Base-by-base conservation (phyloP, 495 filamentous ascomycete genomes). In the Chlorociboria aeruginascens region DNA sequence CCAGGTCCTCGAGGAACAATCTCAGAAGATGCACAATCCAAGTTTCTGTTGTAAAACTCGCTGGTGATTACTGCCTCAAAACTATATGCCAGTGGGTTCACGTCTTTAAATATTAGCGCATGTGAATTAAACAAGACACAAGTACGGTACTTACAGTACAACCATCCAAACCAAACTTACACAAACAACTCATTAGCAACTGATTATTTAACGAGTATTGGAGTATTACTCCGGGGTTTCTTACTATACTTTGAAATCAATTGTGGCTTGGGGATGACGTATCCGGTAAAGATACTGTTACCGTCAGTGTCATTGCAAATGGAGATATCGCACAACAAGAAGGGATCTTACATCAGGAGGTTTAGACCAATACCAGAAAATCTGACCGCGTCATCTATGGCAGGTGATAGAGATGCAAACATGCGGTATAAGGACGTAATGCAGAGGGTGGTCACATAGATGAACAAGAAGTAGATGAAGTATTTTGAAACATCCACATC, bases 401-500 rank as follows among this genome's bases (percentile, higher is more conserved):
- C 75, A 0, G 81, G 81, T 2, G 79, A 85, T 6, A 87, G 61
- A 7, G 80, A 73, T 1, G 81, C 84, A 54, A 88, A 85, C 81
- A 86, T 86, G 11, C 84, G 77, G 55, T 84, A 87, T 28, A 87
- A 51, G 7, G 46, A 31, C 0, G 82, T 86, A 33, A 85, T 70
- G 53, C 72, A 73, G 42, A 88, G 71, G 0, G 82, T 83, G 1
- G 68, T 83, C 9, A 71, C 71, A 57, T 82, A 86, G 31, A 86
- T 74, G 57, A 86, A 83, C 0, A 87, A 62, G 60, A 79, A 70
- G 61, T 79, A 85, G 51, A 85, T 86, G 61, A 70, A 86, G 64
- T 83, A 87, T 50, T 85, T 85, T 32, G 78, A 77, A 1, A 67
- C 82, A 10, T 73, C 66, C 20, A 80, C 63, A 50, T 85, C 77